Percentiles rank a stretch among this genome's conserved stretches.
Evolutionary conservation across 495 filamentous ascomycete species (phyloP).

Genomic region (Melanomma pulvis-pyrius): DNA sequence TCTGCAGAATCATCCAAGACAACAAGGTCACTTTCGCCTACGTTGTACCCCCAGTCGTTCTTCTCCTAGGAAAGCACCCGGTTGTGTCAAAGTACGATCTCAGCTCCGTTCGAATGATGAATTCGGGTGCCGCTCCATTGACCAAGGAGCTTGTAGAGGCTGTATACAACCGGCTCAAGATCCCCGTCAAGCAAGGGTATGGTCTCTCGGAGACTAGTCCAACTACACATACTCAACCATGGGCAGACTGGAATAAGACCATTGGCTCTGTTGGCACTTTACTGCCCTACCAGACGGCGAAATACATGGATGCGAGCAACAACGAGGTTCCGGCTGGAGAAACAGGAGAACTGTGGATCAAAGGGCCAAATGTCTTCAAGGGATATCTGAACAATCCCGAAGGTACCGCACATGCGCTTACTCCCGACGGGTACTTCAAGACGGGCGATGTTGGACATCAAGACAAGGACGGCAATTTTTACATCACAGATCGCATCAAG

Average conservation of each 20-base stretch:
- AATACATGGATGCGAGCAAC: slow-evolving; percentile 62
- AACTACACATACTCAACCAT: slow-evolving; percentile 58
- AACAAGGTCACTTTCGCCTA: slow-evolving; percentile 77
- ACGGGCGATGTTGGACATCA: slow-evolving; percentile 74
- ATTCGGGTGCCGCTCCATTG: slow-evolving; percentile 86
- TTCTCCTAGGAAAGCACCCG: slow-evolving; percentile 79
- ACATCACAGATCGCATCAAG: slow-evolving; percentile 57
- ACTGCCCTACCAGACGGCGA: slow-evolving; percentile 79
- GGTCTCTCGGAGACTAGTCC: slow-evolving; percentile 65
- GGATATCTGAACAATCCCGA: slow-evolving; percentile 74
- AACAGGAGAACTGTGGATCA: slow-evolving; percentile 64
- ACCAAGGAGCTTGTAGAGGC: slow-evolving; percentile 79
- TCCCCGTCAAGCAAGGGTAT: slow-evolving; percentile 59
- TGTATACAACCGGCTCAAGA: slow-evolving; percentile 71
- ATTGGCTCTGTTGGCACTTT: slow-evolving; percentile 83
- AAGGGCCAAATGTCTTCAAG: slow-evolving; percentile 75
- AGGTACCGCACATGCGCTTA: slow-evolving; percentile 66
- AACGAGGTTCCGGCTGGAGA: slow-evolving; percentile 48
- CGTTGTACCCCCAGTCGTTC: slow-evolving; percentile 81
- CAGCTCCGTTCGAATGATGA: slow-evolving; percentile 77
- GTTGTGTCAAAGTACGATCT: slow-evolving; percentile 78
- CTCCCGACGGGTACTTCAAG: slow-evolving; percentile 76
- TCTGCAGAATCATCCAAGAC: slow-evolving; percentile 74
- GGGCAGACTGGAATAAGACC: slow-evolving; percentile 74
- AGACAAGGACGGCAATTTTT: slow-evolving; percentile 60